Evolutionary conservation across 139 green algal species (phyloP).

Genomic region (Marvania coccoides): DNA sequence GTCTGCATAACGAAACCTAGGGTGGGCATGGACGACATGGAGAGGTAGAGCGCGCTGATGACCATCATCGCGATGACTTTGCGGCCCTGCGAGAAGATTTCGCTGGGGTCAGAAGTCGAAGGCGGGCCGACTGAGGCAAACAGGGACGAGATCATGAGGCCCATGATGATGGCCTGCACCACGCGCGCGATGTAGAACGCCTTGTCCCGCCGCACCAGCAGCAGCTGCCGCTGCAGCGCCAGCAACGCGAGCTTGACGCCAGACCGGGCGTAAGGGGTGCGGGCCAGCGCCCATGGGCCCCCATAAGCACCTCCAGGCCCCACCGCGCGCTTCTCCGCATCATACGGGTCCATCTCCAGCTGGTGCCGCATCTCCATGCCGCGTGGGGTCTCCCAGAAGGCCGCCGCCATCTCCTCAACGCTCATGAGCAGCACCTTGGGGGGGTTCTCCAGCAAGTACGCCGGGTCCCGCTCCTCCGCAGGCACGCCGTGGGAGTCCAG

Average conservation of each 20-base stretch:
- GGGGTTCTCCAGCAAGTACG: conserved; percentile 1
- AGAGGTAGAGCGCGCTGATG: conserved; percentile 45
- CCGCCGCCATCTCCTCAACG: conserved; percentile 12
- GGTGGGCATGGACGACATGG: conserved; percentile 32
- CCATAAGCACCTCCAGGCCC: neutral
- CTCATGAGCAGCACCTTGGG: conserved; percentile 13
- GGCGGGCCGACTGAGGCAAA: conserved; percentile 7
- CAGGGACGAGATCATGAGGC: conserved; percentile 19
- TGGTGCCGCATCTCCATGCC: neutral
- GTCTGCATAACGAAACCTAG: conserved; percentile 42
- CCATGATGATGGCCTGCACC: conserved; percentile 19
- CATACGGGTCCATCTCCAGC: conserved; percentile 6
- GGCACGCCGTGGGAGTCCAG: conserved; percentile 2
- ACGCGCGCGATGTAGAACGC: conserved; percentile 1
- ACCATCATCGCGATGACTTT: conserved; percentile 42
- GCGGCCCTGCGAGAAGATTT: conserved; percentile 21
- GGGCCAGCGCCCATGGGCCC: neutral
- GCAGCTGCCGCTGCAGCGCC: neutral
- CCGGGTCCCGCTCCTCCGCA: neutral
- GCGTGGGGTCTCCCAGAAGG: conserved; percentile 11
- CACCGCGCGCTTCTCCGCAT: neutral
- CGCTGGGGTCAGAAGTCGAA: conserved; percentile 3
- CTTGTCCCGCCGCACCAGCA: neutral
- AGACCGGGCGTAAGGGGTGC: neutral
- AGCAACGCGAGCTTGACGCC: neutral